Base-by-base conservation (phyloP, 2,329 filamentous ascomycete species). In the Nigrospora osmanthi region DNA sequence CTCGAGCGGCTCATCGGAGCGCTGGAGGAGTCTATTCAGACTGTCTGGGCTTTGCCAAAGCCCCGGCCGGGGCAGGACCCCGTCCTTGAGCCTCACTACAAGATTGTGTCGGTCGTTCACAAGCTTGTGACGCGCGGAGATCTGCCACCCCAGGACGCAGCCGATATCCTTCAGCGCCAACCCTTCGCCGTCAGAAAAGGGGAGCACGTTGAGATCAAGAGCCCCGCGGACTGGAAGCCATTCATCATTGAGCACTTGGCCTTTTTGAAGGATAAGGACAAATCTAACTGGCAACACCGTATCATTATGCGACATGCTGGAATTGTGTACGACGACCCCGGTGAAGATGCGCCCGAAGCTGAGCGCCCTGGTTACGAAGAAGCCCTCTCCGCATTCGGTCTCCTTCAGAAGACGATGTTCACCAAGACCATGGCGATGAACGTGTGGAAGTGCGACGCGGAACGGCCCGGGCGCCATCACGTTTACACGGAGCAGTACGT, bases 391-490 rank as follows among this genome's bases (percentile, higher is more conserved):
- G 78, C 94, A 13, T 90, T 89, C 41, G 76, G 80, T 43, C 85
- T 95, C 36, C 84, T 95, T 44, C 67, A 75, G 38, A 78, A 81
- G 47, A 77, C 72, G 49, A 81, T 81, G 77, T 91, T 95, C 53
- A 95, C 90, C 35, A 95, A 95, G 67, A 95, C 89, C 0, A 95
- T 95, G 84, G 84, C 87, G 1, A 83, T 95, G 62, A 91, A 94
- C 58, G 89, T 96, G 4, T 96, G 90, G 90, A 91, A 90, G 54
- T 93, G 90, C 34, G 90, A 95, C 52, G 82, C 87, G 39, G 90
- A 96, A 56, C 72, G 78, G 2, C 75, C 89, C 0, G 90, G 90
- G 0, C 80, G 90, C 15, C 90, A 96, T 61, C 93, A 95, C 57
- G 89, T 95, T 34, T 96, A 93, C 61, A 95, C 89, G 0, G 82